A percentile compares a stretch with the other conserved stretches of the same genome.
These are phyloP conservation scores for Mortierella sp. DNA, from an alignment of 371 early-diverging fungal genomes.

Conservation along the genomic window DNA sequence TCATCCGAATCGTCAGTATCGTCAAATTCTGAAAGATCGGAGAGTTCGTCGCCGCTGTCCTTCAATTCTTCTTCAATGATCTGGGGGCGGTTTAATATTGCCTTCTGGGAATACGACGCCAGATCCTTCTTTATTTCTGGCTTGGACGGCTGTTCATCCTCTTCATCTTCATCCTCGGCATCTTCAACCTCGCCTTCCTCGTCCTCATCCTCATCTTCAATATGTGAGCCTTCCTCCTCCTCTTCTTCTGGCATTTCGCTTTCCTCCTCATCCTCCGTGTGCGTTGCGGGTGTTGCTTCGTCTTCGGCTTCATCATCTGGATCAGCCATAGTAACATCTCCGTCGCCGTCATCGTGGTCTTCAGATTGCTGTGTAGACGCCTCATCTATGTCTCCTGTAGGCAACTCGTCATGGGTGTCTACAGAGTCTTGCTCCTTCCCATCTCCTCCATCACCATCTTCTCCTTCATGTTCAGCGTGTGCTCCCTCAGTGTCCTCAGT, in stretches of 20 bases:
- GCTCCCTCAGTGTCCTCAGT: constrained; percentile 28
- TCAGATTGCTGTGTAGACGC: constrained; percentile 17
- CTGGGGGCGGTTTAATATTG: constrained; percentile 38
- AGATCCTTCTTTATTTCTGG: constrained; percentile 24
- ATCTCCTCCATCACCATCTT: constrained; percentile 22
- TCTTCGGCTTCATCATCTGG: constrained; percentile 26
- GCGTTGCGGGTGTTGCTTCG: constrained; percentile 23
- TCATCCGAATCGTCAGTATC: constrained; percentile 54
- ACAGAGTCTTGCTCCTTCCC: constrained; percentile 21
- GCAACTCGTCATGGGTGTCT: constrained; percentile 14
- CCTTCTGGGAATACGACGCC: constrained; percentile 36
- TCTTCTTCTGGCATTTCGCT: constrained; percentile 28
- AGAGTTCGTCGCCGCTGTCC: constrained; percentile 55
- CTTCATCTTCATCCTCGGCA: constrained; percentile 28
- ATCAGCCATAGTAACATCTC: constrained; percentile 32
- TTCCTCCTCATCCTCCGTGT: constrained; percentile 34
- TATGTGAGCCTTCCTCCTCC: constrained; percentile 21
- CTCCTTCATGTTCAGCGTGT: constrained; percentile 16
- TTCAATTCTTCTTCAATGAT: constrained; percentile 44
- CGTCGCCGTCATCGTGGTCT: constrained; percentile 29
- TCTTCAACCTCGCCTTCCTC: constrained; percentile 37
- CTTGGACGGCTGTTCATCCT: not conserved
- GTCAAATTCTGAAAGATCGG: constrained; percentile 52
- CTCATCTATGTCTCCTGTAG: constrained; percentile 8
- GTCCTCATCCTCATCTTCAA: constrained; percentile 39